phyloP scores from a whole-genome alignment of 2,329 filamentous ascomycete species.

The Colletotrichum plurivorum region DNA sequence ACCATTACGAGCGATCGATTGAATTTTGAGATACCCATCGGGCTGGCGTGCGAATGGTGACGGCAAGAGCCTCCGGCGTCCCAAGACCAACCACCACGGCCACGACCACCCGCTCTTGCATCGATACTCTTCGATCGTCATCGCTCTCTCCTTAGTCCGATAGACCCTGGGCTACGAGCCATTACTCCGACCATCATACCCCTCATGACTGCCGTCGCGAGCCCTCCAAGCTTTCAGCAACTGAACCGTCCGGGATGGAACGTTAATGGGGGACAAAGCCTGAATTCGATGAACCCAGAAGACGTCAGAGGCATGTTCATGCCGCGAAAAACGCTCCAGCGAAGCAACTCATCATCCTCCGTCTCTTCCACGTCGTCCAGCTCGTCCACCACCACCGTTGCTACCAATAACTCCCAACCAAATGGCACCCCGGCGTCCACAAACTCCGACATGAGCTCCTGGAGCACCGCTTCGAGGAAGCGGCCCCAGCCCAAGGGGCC shows the following conservation, averaged over 20 bases:
- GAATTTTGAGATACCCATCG: conserved; percentile 17
- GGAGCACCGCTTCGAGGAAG: conserved; percentile 65
- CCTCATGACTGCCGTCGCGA: conserved; percentile 79
- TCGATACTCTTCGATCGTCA: conserved; percentile 42
- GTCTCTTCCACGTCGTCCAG: conserved; percentile 76
- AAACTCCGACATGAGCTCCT: conserved; percentile 64
- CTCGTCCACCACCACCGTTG: conserved; percentile 75
- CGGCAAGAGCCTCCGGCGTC: conserved; percentile 20
- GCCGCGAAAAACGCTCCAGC: conserved; percentile 88
- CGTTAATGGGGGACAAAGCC: conserved; percentile 67
- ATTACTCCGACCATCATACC: conserved; percentile 43
- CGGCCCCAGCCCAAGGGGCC: conserved; percentile 64
- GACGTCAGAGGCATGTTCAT: conserved; percentile 90
- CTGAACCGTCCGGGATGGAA: conserved; percentile 77
- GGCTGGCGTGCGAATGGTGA: conserved; percentile 38
- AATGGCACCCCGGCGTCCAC: conserved; percentile 70
- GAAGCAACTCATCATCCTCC: conserved; percentile 92
- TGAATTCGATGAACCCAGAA: conserved; percentile 82
- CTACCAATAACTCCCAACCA: conserved; percentile 71
- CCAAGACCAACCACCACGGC: conserved; percentile 7
- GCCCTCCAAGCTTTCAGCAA: conserved; percentile 73
- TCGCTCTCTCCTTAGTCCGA: conserved; percentile 42
- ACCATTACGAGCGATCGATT: conserved; percentile 2
- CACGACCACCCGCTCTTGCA: conserved; percentile 29
- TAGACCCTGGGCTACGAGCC: conserved; percentile 10